Conservation (phyloP, 805 yeast species). For the Metschnikowia noctiluminum region DNA sequence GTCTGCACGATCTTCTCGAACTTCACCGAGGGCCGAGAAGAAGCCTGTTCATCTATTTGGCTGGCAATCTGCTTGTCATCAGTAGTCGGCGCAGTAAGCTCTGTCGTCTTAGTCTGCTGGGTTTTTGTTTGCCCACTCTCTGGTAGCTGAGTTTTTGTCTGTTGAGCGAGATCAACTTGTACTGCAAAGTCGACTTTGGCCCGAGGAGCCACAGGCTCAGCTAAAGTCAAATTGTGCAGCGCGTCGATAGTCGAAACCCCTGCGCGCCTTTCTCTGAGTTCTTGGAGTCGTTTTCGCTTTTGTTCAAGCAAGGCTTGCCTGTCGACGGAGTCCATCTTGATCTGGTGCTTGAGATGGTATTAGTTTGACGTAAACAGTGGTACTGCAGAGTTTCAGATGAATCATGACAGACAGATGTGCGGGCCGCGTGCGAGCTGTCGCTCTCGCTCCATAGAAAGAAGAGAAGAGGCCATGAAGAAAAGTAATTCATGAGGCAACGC, state of each 20-base stretch:
- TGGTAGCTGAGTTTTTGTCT: neutral
- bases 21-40: neutral
- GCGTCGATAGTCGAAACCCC: constrained; percentile 15
- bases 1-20: constrained; percentile 27
- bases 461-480: too few species aligned
- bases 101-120: too few species aligned
- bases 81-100: too few species aligned
- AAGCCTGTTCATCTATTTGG: neutral
- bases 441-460: too few species aligned
- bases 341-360: neutral
- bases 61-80: neutral
- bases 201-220: neutral
- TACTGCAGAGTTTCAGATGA: constrained; percentile 11
- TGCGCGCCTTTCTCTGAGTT: constrained; percentile 23
- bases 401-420: too few species aligned
- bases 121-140: neutral
- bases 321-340: constrained; percentile 15
- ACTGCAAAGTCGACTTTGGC: constrained; percentile 24
- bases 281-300: constrained; percentile 35
- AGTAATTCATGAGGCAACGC: too few species aligned
- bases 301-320: constrained; percentile 38
- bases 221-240: constrained; percentile 3
- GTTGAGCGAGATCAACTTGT: constrained; percentile 23
- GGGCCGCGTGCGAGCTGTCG: too few species aligned
- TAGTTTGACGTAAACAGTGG: constrained; percentile 9